phyloP scores from a whole-genome alignment of 2,329 filamentous ascomycete species.

The Calonectria leucothoes region DNA sequence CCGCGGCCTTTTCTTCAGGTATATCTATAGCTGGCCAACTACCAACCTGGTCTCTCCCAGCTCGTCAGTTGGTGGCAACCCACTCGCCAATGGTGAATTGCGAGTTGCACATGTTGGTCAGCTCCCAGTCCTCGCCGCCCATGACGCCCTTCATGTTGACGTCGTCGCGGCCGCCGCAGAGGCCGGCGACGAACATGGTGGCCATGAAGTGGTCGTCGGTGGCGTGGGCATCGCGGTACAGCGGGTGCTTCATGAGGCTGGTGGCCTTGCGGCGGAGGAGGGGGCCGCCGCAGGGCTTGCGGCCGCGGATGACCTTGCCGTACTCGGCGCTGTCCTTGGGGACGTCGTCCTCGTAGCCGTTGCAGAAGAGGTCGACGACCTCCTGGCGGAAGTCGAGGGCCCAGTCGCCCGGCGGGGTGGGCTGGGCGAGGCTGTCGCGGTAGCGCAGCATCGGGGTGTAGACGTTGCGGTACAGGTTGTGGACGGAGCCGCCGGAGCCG shows the following conservation, averaged over 20 bases:
- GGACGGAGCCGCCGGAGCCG: slow-evolving; percentile 72
- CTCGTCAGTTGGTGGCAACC: neutral
- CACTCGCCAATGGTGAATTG: slow-evolving; percentile 65
- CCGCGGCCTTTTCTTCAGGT: neutral
- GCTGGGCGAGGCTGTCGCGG: slow-evolving; percentile 42
- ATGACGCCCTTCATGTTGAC: slow-evolving; percentile 53
- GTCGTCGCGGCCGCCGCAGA: slow-evolving; percentile 52
- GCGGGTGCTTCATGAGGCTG: slow-evolving; percentile 75
- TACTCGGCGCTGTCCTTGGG: slow-evolving; percentile 12
- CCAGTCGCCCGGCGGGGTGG: slow-evolving; percentile 50
- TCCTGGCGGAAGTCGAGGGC: slow-evolving; percentile 75
- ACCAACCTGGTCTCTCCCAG: neutral
- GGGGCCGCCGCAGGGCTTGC: slow-evolving; percentile 19
- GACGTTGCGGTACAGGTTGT: slow-evolving; percentile 76
- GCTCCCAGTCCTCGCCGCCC: slow-evolving; percentile 73
- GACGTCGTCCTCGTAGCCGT: slow-evolving; percentile 47
- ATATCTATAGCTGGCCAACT: neutral
- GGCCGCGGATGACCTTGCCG: slow-evolving; percentile 15
- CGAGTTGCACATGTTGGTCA: slow-evolving; percentile 73
- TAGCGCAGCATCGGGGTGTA: slow-evolving; percentile 74
- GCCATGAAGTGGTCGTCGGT: slow-evolving; percentile 80
- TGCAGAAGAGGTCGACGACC: slow-evolving; percentile 67
- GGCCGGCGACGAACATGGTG: slow-evolving; percentile 71
- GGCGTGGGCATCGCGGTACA: slow-evolving; percentile 73
- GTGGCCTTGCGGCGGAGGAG: slow-evolving; percentile 30